Evolutionary conservation across 176 grass and related monocot genomes (phyloP).

Genomic region (Carex parvula): DNA sequence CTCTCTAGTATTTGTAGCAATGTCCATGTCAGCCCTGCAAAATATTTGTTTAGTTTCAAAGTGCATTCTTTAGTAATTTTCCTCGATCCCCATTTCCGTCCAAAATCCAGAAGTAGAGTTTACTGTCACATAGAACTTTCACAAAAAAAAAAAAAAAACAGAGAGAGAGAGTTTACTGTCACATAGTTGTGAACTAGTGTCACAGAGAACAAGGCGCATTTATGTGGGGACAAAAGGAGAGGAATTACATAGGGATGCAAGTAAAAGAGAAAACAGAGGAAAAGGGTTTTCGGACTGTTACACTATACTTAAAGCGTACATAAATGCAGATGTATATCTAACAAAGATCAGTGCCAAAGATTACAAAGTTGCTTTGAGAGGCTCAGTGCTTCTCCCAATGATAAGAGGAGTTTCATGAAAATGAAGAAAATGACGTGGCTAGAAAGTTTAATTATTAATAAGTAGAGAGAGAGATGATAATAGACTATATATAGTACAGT

Average conservation of each 20-base stretch:
- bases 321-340: conserved; percentile 10
- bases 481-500: conserved; percentile 18
- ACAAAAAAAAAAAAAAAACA: neutral
- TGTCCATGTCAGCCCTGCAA: neutral
- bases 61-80: neutral
- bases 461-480: conserved; percentile 2
- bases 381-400: conserved; percentile 30
- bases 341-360: neutral
- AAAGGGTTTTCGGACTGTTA: conserved; percentile 23
- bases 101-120: neutral
- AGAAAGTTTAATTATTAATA: conserved; percentile 12
- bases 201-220: neutral
- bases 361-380: conserved; percentile 25
- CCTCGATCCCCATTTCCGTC: neutral
- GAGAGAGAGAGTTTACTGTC: neutral
- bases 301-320: conserved; percentile 23
- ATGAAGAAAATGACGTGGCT: conserved; percentile 24
- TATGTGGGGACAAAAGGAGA: conserved; percentile 44
- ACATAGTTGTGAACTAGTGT: neutral
- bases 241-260: conserved; percentile 20
- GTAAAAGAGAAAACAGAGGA: conserved; percentile 3
- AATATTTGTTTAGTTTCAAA: neutral
- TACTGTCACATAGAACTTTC: neutral
- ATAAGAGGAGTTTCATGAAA: conserved; percentile 17
- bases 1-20: neutral